Percentiles rank a stretch among this genome's conserved stretches.
These are phyloP conservation scores for Acer negundo DNA, from an alignment of 345 rosid genomes.

Conservation along the genomic window DNA sequence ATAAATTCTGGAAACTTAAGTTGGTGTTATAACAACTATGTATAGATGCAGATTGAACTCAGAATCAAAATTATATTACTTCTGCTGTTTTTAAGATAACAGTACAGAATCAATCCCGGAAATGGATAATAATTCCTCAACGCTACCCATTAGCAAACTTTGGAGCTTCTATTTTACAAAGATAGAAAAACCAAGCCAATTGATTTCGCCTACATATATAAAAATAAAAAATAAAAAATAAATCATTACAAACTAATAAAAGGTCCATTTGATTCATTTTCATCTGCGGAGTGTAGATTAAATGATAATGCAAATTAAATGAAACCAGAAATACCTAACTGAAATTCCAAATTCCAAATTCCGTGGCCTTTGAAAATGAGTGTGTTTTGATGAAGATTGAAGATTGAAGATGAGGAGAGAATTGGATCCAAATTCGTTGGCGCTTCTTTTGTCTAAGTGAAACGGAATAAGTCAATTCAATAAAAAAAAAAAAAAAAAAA, in stretches of 20 bases:
- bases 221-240: too few relatives aligned
- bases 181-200: background rate
- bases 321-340: background rate
- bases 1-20: background rate
- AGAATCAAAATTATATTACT: too few relatives aligned
- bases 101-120: background rate
- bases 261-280: too few relatives aligned
- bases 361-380: background rate
- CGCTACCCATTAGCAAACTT: background rate
- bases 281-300: background rate
- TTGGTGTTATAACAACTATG: background rate
- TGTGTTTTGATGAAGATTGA: background rate
- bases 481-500: too few relatives aligned
- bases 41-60: background rate
- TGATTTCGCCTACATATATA: background rate
- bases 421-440: constrained; percentile 60
- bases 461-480: too few relatives aligned
- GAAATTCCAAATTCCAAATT: background rate
- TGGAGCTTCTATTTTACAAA: background rate
- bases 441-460: constrained; percentile 32
- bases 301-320: background rate
- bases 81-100: background rate
- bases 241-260: background rate
- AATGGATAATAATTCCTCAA: background rate
- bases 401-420: constrained; percentile 5